phyloP scores from a whole-genome alignment of 805 yeast genomes.

The Metschnikowia rubicola region DNA sequence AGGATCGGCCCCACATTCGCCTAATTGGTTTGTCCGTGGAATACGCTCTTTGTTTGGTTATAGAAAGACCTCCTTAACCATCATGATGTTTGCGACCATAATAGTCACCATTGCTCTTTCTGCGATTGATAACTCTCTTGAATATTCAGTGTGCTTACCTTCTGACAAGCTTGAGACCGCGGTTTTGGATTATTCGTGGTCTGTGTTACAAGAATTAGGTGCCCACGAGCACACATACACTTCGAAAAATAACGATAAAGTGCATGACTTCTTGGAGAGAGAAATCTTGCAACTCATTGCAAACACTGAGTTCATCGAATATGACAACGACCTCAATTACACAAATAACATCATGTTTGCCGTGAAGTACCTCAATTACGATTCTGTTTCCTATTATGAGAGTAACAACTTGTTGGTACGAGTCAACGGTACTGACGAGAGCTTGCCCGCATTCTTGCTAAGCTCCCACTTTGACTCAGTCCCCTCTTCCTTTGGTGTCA shows the following conservation, averaged over 20 bases:
- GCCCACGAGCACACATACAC: constrained; percentile 71
- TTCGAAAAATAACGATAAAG: constrained; percentile 70
- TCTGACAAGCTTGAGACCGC: constrained; percentile 34
- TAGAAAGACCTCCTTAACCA: constrained; percentile 65
- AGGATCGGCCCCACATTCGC: constrained; percentile 2
- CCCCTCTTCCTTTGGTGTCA: constrained; percentile 81
- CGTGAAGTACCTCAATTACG: constrained; percentile 47
- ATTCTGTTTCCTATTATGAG: constrained; percentile 70
- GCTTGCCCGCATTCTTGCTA: constrained; percentile 63
- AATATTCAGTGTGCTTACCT: constrained; percentile 43
- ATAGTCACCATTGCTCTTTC: constrained; percentile 38
- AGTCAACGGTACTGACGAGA: constrained; percentile 57
- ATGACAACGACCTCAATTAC: constrained; percentile 39
- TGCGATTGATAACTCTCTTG: constrained; percentile 35
- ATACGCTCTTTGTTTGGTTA: constrained; percentile 59
- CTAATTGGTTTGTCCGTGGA: constrained; percentile 23
- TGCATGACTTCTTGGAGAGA: constrained; percentile 61
- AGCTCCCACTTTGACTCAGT: constrained; percentile 91
- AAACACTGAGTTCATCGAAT: constrained; percentile 33
- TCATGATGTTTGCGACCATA: constrained; percentile 50
- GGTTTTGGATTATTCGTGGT: constrained; percentile 54
- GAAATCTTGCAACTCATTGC: constrained; percentile 31
- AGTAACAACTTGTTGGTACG: constrained; percentile 77
- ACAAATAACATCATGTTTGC: constrained; percentile 47
- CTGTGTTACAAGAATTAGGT: constrained; percentile 67